These are phyloP conservation scores for Camillea tinctor DNA, from an alignment of 2,329 filamentous ascomycete species.

Conservation along the genomic window DNA sequence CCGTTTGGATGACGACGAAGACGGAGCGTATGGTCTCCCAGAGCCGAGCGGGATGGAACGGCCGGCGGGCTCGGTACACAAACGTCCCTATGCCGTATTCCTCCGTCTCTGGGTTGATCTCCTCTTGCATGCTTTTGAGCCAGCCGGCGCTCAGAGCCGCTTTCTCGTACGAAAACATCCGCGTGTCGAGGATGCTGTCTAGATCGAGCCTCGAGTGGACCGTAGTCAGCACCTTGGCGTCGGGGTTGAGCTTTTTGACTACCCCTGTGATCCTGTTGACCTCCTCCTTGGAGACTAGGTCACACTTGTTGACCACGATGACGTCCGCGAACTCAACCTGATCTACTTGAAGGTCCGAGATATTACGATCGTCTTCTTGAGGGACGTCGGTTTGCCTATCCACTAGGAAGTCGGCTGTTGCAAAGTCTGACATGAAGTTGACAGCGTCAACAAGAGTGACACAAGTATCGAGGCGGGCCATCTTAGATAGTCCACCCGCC, in stretches of 20 bases:
- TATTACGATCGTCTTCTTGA: slow-evolving; percentile 68
- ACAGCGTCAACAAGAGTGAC: slow-evolving; percentile 74
- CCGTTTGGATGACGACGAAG: slow-evolving; percentile 48
- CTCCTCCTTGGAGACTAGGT: slow-evolving; percentile 48
- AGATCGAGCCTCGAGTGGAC: slow-evolving; percentile 54
- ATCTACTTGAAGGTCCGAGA: slow-evolving; percentile 74
- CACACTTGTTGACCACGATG: slow-evolving; percentile 68
- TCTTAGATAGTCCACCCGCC: slow-evolving; percentile 62
- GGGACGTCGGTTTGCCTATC: slow-evolving; percentile 59
- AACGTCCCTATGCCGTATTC: slow-evolving; percentile 73
- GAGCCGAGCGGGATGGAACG: slow-evolving; percentile 49
- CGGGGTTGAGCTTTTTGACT: slow-evolving; percentile 62
- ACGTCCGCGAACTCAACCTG: slow-evolving; percentile 78
- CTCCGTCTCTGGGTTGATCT: slow-evolving; percentile 70
- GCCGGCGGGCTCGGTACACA: slow-evolving; percentile 61
- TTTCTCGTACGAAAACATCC: slow-evolving; percentile 62
- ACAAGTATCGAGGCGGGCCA: slow-evolving; percentile 68
- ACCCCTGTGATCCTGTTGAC: slow-evolving; percentile 49
- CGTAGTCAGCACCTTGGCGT: slow-evolving; percentile 62
- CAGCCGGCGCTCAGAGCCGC: slow-evolving; percentile 67
- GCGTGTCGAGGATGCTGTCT: slow-evolving; percentile 62
- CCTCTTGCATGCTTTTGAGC: slow-evolving; percentile 67
- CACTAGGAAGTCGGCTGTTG: slow-evolving; percentile 66
- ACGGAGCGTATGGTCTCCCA: slow-evolving; percentile 47
- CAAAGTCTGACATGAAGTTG: slow-evolving; percentile 70